Conservation (phyloP, 805 yeast genomes). For the Metschnikowia lachancei region DNA sequence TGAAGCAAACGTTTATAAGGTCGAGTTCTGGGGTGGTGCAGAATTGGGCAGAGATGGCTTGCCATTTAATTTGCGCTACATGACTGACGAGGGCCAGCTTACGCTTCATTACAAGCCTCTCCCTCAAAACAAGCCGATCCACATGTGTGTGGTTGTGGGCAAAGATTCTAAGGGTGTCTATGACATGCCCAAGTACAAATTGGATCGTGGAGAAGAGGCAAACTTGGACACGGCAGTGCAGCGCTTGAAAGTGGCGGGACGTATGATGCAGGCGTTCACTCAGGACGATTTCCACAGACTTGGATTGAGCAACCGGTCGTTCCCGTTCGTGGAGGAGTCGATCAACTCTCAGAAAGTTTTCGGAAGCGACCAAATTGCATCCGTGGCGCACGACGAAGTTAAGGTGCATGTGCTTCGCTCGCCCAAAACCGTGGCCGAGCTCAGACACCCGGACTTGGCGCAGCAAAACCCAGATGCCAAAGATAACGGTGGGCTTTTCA, state of each 20-base stretch:
- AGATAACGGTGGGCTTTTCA: slow-evolving; percentile 72
- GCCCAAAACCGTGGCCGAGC: slow-evolving; percentile 63
- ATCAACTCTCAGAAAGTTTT: slow-evolving; percentile 27
- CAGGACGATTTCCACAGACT: slow-evolving; percentile 80
- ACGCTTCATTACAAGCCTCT: slow-evolving; percentile 44
- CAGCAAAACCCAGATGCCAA: slow-evolving; percentile 79
- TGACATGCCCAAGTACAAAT: slow-evolving; percentile 62
- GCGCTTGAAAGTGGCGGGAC: slow-evolving; percentile 76
- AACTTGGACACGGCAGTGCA: slow-evolving; percentile 65
- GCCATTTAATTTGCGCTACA: slow-evolving; percentile 16
- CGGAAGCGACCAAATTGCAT: slow-evolving; percentile 46
- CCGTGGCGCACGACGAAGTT: slow-evolving; percentile 54
- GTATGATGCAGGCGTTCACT: slow-evolving; percentile 89
- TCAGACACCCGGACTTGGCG: slow-evolving; percentile 76
- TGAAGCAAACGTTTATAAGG: slow-evolving; percentile 49
- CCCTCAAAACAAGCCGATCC: slow-evolving; percentile 69
- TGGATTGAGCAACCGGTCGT: slow-evolving; percentile 76
- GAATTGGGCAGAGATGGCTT: slow-evolving; percentile 34
- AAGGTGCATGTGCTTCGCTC: slow-evolving; percentile 76
- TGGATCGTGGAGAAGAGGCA: slow-evolving; percentile 55
- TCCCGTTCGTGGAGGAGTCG: slow-evolving; percentile 65
- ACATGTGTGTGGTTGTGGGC: slow-evolving; percentile 73
- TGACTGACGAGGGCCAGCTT: slow-evolving; percentile 26
- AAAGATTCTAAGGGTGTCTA: slow-evolving; percentile 67
- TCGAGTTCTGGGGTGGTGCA: slow-evolving; percentile 42